phyloP scores from a whole-genome alignment of 2,329 filamentous ascomycete species.

The Colletotrichum agaves region DNA sequence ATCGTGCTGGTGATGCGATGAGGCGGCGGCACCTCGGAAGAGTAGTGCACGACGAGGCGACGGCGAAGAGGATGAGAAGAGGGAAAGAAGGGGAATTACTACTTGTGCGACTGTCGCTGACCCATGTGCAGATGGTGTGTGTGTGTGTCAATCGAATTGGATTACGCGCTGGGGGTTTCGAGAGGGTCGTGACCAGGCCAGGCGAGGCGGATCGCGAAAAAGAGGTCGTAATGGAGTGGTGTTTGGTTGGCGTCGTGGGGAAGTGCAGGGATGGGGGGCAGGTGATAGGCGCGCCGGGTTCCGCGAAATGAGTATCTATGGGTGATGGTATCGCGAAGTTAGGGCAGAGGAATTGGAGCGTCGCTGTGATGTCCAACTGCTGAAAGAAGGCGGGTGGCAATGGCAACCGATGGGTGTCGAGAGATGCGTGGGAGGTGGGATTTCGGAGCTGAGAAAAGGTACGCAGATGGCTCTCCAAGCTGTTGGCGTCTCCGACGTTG shows the following conservation, averaged over 20 bases:
- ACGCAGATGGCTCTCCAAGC: not conserved
- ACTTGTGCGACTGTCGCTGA: conserved; percentile 32
- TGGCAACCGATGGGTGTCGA: conserved; percentile 15
- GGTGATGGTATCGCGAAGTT: conserved; percentile 33
- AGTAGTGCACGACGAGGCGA: conserved; percentile 1
- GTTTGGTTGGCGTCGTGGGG: conserved; percentile 24
- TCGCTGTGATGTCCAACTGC: not conserved
- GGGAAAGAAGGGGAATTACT: conserved; percentile 11
- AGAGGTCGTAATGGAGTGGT: conserved; percentile 22
- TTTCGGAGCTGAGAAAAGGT: conserved; percentile 8
- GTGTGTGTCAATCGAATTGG: conserved; percentile 5
- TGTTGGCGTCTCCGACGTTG: conserved; percentile 9
- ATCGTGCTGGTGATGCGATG: conserved; percentile 45
- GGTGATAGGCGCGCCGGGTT: conserved; percentile 8
- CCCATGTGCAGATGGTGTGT: conserved; percentile 29
- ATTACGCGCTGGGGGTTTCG: conserved; percentile 23
- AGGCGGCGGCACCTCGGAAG: conserved; percentile 8
- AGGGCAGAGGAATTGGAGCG: conserved; percentile 5
- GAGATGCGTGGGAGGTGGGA: not conserved
- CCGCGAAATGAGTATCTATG: conserved; percentile 2
- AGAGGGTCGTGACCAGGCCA: conserved; percentile 11
- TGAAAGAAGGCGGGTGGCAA: conserved; percentile 24
- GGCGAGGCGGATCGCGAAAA: conserved; percentile 37
- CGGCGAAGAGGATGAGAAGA: not conserved
- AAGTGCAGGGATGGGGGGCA: not conserved